Conservation (phyloP, 176 grass and related monocot genomes). For the Musa beccarii region DNA sequence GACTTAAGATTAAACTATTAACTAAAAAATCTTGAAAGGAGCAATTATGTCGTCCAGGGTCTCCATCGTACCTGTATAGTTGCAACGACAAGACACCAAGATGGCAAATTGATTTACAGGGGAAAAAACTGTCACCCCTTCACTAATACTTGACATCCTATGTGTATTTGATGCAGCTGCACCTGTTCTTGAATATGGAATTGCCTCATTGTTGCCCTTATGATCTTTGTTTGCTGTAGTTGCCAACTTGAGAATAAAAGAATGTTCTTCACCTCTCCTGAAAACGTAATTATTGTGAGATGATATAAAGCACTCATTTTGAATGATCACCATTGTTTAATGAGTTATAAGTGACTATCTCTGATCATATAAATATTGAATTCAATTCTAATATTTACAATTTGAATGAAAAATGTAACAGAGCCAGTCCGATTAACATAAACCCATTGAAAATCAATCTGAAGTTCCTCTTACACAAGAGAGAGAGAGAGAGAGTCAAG, state of each 20-base stretch:
- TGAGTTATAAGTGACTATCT: neutral
- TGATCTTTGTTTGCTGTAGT: conserved; percentile 35
- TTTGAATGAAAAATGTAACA: too few species aligned
- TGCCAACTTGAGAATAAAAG: conserved; percentile 93
- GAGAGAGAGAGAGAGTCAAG: too few species aligned
- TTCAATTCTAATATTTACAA: too few species aligned
- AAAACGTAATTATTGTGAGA: conserved; percentile 22
- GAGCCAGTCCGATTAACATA: too few species aligned
- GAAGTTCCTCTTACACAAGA: too few species aligned
- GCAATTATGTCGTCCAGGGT: neutral
- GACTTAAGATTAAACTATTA: conserved; percentile 25
- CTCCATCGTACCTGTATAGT: conserved; percentile 59
- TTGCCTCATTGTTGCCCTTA: conserved; percentile 37
- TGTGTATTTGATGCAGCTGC: conserved; percentile 29
- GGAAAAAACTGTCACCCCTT: conserved; percentile 24
- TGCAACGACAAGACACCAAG: conserved; percentile 82
- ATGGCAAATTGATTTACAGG: conserved; percentile 69
- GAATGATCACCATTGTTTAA: neutral
- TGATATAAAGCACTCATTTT: neutral
- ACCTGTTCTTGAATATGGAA: conserved; percentile 27
- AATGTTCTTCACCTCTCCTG: conserved; percentile 89
- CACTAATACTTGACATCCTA: conserved; percentile 32
- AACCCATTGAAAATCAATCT: too few species aligned
- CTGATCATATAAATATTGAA: too few species aligned
- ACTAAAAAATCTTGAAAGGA: neutral